A percentile compares a stretch with the other conserved stretches of the same genome.
phyloP scores from a whole-genome alignment of 2,329 filamentous ascomycete species.

The Corniculantispora saksenae region DNA sequence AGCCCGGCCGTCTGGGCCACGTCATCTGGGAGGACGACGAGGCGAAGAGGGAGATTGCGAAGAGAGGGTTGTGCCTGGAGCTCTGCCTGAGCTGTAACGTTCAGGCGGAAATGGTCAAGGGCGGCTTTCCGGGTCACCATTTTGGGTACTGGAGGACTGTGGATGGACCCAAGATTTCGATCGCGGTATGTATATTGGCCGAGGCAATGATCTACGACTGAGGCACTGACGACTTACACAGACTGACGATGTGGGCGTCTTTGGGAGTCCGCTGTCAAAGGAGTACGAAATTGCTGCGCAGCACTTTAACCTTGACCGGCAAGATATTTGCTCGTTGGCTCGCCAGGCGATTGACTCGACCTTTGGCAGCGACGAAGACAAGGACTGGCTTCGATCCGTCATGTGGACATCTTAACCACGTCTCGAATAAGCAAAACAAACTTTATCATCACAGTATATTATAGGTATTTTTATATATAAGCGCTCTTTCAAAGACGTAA shows the following conservation, averaged over 20 bases:
- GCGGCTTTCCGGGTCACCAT: conserved; percentile 69
- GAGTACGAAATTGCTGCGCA: conserved; percentile 74
- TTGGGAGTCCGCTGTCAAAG: conserved; percentile 73
- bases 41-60: conserved; percentile 56
- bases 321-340: conserved; percentile 55
- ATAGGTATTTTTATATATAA: background rate
- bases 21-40: conserved; percentile 71
- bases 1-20: conserved; percentile 72
- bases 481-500: conserved; percentile 10
- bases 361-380: conserved; percentile 66
- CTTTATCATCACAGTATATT: background rate
- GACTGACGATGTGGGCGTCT: conserved; percentile 85
- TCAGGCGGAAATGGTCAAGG: conserved; percentile 69
- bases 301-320: conserved; percentile 61
- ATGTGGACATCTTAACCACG: conserved; percentile 44
- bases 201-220: background rate
- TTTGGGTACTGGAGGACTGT: conserved; percentile 71
- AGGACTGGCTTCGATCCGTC: conserved; percentile 51
- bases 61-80: conserved; percentile 65
- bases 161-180: conserved; percentile 59
- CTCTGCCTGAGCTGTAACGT: conserved; percentile 82
- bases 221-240: conserved; percentile 33
- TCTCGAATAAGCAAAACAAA: background rate
- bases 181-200: conserved; percentile 60
- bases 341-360: conserved; percentile 63